Conservation (phyloP, 805 yeast genomes). For the Candida sakaeoensis region DNA sequence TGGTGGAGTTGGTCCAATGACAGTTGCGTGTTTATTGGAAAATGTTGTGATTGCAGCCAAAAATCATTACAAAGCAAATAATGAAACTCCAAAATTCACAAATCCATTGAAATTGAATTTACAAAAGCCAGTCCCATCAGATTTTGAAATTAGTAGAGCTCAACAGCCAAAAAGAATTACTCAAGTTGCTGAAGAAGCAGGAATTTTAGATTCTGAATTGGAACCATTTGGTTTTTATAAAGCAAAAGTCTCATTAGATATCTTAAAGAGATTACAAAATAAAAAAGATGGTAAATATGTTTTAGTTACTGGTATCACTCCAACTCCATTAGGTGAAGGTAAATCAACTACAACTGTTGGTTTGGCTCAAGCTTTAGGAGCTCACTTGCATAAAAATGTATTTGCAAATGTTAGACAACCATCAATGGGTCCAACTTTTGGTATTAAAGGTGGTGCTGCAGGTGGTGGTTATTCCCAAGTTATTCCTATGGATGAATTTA, state of each 20-base stretch:
- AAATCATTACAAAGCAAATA: slow-evolving; percentile 39
- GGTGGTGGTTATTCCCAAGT: slow-evolving; percentile 89
- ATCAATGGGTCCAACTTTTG: slow-evolving; percentile 86
- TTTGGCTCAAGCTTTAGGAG: slow-evolving; percentile 75
- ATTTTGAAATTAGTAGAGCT: slow-evolving; percentile 71
- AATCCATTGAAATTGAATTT: slow-evolving; percentile 56
- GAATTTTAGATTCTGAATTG: slow-evolving; percentile 61
- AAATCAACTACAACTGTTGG: slow-evolving; percentile 84
- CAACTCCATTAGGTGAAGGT: slow-evolving; percentile 85
- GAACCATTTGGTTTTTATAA: slow-evolving; percentile 75
- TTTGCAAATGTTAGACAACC: slow-evolving; percentile 86
- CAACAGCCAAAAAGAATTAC: slow-evolving; percentile 70
- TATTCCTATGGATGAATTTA: slow-evolving; percentile 85
- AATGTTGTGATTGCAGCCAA: slow-evolving; percentile 71
- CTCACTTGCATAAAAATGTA: slow-evolving; percentile 64
- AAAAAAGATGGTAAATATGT: slow-evolving; percentile 67
- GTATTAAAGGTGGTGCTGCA: slow-evolving; percentile 88
- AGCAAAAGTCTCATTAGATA: slow-evolving; percentile 67
- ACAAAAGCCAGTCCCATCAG: slow-evolving; percentile 72
- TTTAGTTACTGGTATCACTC: slow-evolving; percentile 79
- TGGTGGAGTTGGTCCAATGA: slow-evolving; percentile 93
- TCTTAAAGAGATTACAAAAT: slow-evolving; percentile 59
- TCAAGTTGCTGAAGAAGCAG: slow-evolving; percentile 66
- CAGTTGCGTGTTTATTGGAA: slow-evolving; percentile 75
- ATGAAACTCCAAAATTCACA: slow-evolving; percentile 41